These are phyloP conservation scores for Adansonia gregorii DNA, from an alignment of 441 rosid genomes.

Conservation along the genomic window DNA sequence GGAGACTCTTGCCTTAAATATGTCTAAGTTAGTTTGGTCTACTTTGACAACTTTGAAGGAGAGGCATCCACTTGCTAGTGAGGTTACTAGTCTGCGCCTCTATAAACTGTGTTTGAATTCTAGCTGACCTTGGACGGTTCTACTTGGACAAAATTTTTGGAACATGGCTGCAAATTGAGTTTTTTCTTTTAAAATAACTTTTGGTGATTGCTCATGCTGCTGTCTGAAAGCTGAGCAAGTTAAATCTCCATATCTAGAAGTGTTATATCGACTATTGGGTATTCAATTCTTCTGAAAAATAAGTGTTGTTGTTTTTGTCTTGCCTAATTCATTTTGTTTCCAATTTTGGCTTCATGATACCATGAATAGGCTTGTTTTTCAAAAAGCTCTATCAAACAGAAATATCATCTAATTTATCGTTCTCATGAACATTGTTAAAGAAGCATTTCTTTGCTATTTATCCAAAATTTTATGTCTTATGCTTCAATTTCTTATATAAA, in stretches of 20 bases:
- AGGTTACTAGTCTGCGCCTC: conserved; percentile 56
- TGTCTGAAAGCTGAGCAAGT: neutral
- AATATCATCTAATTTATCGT: neutral
- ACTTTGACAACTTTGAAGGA: conserved; percentile 66
- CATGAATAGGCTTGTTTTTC: neutral
- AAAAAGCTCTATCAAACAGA: neutral
- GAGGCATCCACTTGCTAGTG: conserved; percentile 97
- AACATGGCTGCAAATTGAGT: neutral
- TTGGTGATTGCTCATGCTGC: conserved; percentile 5
- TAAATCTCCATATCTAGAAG: neutral
- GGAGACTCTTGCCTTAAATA: conserved; percentile 80
- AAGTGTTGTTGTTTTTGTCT: neutral
- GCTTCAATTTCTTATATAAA: conserved; percentile 11
- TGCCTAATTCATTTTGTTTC: neutral
- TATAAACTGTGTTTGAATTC: neutral
- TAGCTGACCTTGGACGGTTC: neutral
- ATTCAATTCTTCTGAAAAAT: neutral
- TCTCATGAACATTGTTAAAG: conserved; percentile 8
- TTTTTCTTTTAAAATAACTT: conserved; percentile 5
- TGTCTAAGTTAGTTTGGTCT: conserved; percentile 92
- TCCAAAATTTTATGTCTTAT: neutral
- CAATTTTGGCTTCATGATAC: neutral
- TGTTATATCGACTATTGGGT: neutral
- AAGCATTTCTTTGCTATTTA: neutral
- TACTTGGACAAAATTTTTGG: neutral